These are phyloP conservation scores for Entomophthora muscae DNA, from an alignment of 371 early-diverging fungal species.

Conservation along the genomic window DNA sequence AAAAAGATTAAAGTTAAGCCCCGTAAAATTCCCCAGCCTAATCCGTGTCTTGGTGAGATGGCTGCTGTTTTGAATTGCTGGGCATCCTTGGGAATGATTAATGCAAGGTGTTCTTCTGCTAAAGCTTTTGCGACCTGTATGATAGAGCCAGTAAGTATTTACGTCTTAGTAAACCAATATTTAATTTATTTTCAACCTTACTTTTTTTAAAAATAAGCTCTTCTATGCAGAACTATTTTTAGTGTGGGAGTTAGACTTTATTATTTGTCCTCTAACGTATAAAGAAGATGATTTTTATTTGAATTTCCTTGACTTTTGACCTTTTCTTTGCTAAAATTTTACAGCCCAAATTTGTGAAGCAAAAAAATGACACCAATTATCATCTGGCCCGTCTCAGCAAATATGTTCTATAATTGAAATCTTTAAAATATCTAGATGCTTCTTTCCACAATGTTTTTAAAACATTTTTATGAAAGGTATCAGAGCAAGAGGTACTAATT, in stretches of 20 bases:
- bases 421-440: too few species aligned
- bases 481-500: too few species aligned
- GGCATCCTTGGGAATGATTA: conserved; percentile 26
- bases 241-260: too few species aligned
- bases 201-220: not conserved
- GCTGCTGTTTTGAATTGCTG: conserved; percentile 35
- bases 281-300: not conserved
- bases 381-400: conserved; percentile 1
- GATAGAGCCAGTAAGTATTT: conserved; percentile 14
- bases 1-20: conserved; percentile 17
- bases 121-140: conserved; percentile 25
- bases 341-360: not conserved
- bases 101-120: conserved; percentile 23
- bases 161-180: too few species aligned
- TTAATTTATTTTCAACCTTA: not conserved
- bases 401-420: not conserved
- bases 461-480: too few species aligned
- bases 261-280: not conserved
- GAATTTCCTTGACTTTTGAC: not conserved
- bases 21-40: conserved; percentile 10
- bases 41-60: conserved; percentile 30
- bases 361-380: conserved; percentile 3
- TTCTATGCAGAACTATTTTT: not conserved
- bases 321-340: not conserved
- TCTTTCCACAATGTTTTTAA: too few species aligned